Conservation (phyloP, 805 yeast species). For the Candida dajiaensis region DNA sequence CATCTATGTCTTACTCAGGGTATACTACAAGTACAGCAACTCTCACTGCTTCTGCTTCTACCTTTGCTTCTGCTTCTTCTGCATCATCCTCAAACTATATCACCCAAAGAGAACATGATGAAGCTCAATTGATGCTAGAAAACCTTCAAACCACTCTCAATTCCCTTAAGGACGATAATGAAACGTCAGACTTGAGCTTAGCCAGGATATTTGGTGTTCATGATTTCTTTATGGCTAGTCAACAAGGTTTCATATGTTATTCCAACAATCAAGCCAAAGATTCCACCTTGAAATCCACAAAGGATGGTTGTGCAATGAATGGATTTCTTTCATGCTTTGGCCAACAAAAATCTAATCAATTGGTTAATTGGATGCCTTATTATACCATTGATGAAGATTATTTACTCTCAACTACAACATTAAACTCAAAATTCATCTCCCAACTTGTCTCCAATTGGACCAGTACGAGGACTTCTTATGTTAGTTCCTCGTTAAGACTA, state of each 20-base stretch:
- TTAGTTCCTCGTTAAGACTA: neutral
- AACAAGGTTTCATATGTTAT: conserved; percentile 4
- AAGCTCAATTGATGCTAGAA: neutral
- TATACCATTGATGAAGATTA: neutral
- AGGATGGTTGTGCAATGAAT: neutral
- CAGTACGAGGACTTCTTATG: neutral
- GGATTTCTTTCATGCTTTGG: neutral
- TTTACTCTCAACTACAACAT: neutral
- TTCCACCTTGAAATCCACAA: neutral
- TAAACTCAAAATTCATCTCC: neutral
- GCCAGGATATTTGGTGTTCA: conserved; percentile 6
- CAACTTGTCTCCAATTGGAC: neutral
- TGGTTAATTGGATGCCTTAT: neutral
- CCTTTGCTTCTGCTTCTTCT: neutral
- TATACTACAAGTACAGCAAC: neutral
- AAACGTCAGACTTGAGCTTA: conserved; percentile 1
- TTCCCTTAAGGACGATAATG: neutral
- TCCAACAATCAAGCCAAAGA: neutral
- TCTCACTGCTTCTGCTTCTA: neutral
- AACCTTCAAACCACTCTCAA: neutral
- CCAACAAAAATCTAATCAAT: neutral
- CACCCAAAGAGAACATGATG: neutral
- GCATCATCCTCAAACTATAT: neutral
- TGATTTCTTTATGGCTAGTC: conserved; percentile 3
- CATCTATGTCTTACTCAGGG: neutral